A percentile compares a stretch with the other conserved stretches of the same genome.
Conservation (phyloP, 2,329 filamentous ascomycete genomes). For the Claviceps pazoutovae region DNA sequence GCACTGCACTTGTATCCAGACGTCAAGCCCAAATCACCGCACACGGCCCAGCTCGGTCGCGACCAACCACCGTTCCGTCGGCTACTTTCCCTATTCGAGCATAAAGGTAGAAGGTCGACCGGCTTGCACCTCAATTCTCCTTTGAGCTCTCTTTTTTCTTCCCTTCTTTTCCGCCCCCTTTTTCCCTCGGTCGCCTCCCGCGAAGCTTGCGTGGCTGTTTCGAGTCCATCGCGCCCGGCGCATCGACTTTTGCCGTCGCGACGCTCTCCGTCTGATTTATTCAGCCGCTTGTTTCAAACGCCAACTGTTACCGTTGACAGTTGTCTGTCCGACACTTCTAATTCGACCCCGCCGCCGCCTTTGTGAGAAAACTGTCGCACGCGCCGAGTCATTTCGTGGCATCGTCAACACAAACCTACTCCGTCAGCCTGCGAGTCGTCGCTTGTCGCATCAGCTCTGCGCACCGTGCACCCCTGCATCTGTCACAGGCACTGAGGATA, state of each 20-base stretch:
- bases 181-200: not conserved
- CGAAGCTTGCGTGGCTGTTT: not conserved
- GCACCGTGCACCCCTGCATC: not conserved
- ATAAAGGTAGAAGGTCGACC: not conserved
- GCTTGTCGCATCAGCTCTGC: not conserved
- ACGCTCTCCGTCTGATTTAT: not conserved
- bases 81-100: not conserved
- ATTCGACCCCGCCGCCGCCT: not conserved
- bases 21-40: slow-evolving; percentile 2
- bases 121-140: not conserved
- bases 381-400: not conserved
- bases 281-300: not conserved
- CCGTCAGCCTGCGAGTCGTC: not conserved
- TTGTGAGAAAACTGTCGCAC: not conserved
- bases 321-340: not conserved
- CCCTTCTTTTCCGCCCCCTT: not conserved
- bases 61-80: slow-evolving; percentile 5
- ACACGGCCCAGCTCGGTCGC: slow-evolving; percentile 6
- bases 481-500: not conserved
- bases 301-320: slow-evolving; percentile 5
- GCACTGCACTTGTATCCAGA: slow-evolving; percentile 1
- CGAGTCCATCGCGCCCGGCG: slow-evolving; percentile 1
- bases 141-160: not conserved
- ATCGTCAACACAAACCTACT: not conserved
- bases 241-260: slow-evolving; percentile 2